These are phyloP conservation scores for Skeletonema menzelii DNA, from an alignment of 108 stramenopile species.

Conservation along the genomic window DNA sequence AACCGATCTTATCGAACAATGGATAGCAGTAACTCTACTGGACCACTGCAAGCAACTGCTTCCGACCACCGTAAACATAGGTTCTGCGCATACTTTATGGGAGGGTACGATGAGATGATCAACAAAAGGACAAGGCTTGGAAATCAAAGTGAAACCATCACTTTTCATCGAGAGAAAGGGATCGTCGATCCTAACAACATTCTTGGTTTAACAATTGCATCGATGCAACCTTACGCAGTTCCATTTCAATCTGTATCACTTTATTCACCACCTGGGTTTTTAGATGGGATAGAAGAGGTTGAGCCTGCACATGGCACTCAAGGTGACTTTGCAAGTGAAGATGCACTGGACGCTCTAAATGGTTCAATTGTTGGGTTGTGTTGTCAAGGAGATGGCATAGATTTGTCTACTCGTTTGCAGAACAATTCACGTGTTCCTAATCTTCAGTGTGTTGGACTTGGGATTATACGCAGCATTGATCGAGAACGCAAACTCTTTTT, in stretches of 20 bases:
- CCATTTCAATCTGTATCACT: conserved; percentile 39
- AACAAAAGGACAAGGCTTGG: conserved; percentile 11
- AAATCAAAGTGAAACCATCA: conserved; percentile 20
- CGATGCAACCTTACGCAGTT: conserved; percentile 49
- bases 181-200: conserved; percentile 53
- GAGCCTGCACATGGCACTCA: conserved; percentile 16
- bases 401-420: background rate
- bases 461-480: conserved; percentile 83
- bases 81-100: conserved; percentile 71
- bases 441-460: conserved; percentile 66
- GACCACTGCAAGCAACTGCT: conserved; percentile 37
- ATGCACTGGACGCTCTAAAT: conserved; percentile 59
- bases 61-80: conserved; percentile 61
- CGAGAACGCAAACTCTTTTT: conserved; percentile 49
- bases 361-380: conserved; percentile 79
- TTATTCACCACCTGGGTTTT: conserved; percentile 28
- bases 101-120: conserved; percentile 40
- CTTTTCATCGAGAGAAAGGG: conserved; percentile 43
- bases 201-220: conserved; percentile 58
- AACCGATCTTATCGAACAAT: background rate
- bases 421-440: conserved; percentile 11
- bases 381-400: conserved; percentile 16
- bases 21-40: conserved; percentile 5
- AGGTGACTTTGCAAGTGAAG: conserved; percentile 34
- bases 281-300: conserved; percentile 17